Conservation (phyloP, 1,284 basidiomycete genomes). For the Melampsora americana region DNA sequence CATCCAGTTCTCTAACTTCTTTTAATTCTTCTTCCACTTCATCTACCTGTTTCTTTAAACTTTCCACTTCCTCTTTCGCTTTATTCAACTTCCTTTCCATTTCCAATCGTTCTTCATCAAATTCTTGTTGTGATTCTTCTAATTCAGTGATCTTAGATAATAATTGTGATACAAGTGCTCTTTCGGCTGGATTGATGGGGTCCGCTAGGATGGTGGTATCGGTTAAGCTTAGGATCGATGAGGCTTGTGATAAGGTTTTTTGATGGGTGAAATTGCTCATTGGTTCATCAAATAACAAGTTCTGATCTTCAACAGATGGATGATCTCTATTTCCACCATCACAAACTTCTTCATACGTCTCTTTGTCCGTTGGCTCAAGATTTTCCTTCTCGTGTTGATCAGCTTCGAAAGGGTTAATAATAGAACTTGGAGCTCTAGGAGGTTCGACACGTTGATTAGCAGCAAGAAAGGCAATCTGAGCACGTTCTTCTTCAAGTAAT, state of each 20-base stretch:
- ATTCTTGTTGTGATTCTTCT: conserved; percentile 68
- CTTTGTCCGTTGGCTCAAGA: neutral
- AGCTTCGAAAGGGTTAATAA: neutral
- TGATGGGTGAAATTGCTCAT: neutral
- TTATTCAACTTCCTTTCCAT: conserved; percentile 64
- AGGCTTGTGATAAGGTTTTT: conserved; percentile 6
- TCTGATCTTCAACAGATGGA: neutral
- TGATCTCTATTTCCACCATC: neutral
- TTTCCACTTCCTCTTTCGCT: conserved; percentile 68
- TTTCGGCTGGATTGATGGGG: conserved; percentile 54
- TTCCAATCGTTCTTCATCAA: conserved; percentile 65
- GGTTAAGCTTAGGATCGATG: conserved; percentile 9
- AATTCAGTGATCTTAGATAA: conserved; percentile 73
- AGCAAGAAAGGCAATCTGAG: conserved; percentile 9
- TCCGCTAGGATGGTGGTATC: neutral
- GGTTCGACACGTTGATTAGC: conserved; percentile 7
- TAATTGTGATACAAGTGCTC: conserved; percentile 67
- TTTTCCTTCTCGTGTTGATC: neutral
- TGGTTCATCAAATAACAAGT: no score
- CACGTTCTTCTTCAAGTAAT: conserved; percentile 66
- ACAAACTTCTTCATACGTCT: no score
- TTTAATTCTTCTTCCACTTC: conserved; percentile 62
- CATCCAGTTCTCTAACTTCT: conserved; percentile 56
- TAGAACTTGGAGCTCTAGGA: neutral
- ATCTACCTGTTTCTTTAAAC: conserved; percentile 69